Conservation (phyloP, 2,329 filamentous ascomycete genomes). For the Epichloe uncinata region DNA sequence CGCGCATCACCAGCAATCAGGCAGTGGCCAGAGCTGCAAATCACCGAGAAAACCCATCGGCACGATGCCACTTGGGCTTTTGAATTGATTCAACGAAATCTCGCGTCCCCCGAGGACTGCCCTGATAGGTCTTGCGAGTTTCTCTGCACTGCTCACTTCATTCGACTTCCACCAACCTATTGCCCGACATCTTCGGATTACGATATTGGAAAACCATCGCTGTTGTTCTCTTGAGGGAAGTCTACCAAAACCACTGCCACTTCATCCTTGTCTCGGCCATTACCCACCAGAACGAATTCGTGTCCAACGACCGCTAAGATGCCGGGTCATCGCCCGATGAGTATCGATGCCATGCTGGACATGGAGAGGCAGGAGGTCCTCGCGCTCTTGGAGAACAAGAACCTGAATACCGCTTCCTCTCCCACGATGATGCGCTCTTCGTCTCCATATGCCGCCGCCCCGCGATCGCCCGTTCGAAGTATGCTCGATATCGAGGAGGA, state of each 20-base stretch:
- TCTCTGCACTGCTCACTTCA: neutral
- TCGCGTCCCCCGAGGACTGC: constrained; percentile 1
- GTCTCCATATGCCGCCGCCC: constrained; percentile 40
- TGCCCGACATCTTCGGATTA: too few relatives aligned
- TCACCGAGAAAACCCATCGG: neutral
- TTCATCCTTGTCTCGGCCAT: neutral
- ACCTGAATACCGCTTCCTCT: constrained; percentile 16
- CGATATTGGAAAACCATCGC: too few relatives aligned
- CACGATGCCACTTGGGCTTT: constrained; percentile 4
- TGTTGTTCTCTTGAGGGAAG: neutral
- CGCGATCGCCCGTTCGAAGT: constrained; percentile 55
- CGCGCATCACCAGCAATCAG: neutral
- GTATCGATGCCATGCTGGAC: constrained; percentile 62
- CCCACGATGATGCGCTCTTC: constrained; percentile 30
- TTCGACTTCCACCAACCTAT: neutral
- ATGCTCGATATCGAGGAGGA: constrained; percentile 46
- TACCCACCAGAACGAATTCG: neutral
- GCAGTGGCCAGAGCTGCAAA: neutral
- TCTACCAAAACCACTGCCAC: neutral
- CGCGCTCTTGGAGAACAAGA: constrained; percentile 47
- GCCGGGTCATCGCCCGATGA: constrained; percentile 42
- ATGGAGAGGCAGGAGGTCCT: constrained; percentile 65
- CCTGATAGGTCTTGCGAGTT: neutral
- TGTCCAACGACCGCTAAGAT: constrained; percentile 12
- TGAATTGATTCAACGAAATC: constrained; percentile 1